Evolutionary conservation across 75 land plant genomes (phyloP), one percentile per base, ranked within the genome.

Genomic region (Larix kaempferi): DNA sequence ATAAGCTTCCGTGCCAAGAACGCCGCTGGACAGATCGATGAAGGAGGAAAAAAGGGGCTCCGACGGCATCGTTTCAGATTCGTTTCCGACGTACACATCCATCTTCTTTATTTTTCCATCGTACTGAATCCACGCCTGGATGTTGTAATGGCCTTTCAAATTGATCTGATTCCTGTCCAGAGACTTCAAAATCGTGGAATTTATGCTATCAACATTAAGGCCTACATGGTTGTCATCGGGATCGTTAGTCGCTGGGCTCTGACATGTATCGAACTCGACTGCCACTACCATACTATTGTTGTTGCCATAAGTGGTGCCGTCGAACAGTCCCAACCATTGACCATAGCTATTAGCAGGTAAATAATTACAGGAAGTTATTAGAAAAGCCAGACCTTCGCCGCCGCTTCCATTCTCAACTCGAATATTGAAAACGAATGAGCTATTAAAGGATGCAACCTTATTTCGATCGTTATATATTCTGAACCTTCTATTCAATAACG

Each of bases 381-480:
- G 61, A 78, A 88, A 85, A 57, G 87, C 84, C 61, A 88, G n/a
- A 41, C 90, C 90, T 66, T 85, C 89, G 25, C 85, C 90, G 57
- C 69, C 65, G 19, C 57, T 76, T 15, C 12, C 4, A 10, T 76
- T 82, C 25, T 29, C 56, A 29, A 56, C 57, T 23, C n/a, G 27
- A 58, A 80, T 80, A 56, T 84, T 80, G 55, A 88, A 17, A 19
- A 73, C 67, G 69, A 88, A 88, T 56, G 87, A 82, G 27, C 85
- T 78, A 71, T 77, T 80, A 82, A 84, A 80, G 29, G 87, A 82
- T n/a, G 86, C 74, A 67, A 55, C 52, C 49, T 19, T n/a, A 17
- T 61, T 33, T 19, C 25, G 5, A 49, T 25, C 37, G 72, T n/a
- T n/a, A n/a, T 78, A 74, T 5, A 80, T 25, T 54, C 54, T 39